Base-by-base conservation (phyloP, 257 asterid genomes). In the Nicotiana obtusifolia region DNA sequence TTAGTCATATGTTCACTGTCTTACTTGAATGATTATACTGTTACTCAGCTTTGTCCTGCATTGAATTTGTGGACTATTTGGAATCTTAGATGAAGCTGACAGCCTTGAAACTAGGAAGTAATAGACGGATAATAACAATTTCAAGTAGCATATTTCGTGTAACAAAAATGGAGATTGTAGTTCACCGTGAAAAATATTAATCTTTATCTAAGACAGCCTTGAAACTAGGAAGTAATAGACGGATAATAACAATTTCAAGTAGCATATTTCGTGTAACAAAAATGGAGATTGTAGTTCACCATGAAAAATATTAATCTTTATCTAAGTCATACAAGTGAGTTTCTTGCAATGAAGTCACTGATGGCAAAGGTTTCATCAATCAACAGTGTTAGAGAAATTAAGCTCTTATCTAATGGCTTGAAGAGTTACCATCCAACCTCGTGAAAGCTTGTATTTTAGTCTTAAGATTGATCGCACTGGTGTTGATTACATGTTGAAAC, bases 41-140 rank as follows among this genome's bases (percentile, higher is more conserved):
- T 41, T 41, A 41, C 49, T 41, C 78, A 82, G 49, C 56, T 57
- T 49, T 11, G 83, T 82, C 65, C n/a, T 66, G 19, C 61, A 24
- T 66, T 64, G 49, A 65, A 33, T 64, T 31, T 77, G 22, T 76
- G 31, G 59, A 24, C 81, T 81, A 6, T 37, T 52, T 65, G 33
- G 52, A 14, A 64, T 47, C 78, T 49, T 20, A 28, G 64, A 26
- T 52, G 28, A 75, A 24, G 22, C 44, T 75, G 62, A 24, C 10
- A 24, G 16, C 44, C 17, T 49, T 47, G 62, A n/a, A n/a, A n/a
- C n/a, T n/a, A n/a, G n/a, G n/a, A n/a, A n/a, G n/a, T n/a, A n/a
- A n/a, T n/a, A n/a, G n/a, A n/a, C n/a, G n/a, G n/a, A n/a, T n/a
- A n/a, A n/a, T n/a, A n/a, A n/a, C n/a, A n/a, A n/a, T n/a, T n/a